Base-by-base conservation (phyloP, 371 early-diverging fungal genomes). In the Mucor lusitanicus region DNA sequence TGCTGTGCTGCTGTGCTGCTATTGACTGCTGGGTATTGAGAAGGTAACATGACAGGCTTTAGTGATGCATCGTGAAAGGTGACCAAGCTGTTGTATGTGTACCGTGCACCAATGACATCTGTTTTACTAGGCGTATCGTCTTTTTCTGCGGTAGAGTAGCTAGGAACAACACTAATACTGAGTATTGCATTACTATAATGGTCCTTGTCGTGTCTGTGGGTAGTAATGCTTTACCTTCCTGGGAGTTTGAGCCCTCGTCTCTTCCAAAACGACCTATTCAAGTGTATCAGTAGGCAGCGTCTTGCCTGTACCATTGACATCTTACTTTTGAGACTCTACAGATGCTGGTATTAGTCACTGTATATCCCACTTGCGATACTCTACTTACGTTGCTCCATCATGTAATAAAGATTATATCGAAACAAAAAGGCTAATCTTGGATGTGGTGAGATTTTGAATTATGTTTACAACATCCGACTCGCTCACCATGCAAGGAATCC, bases 201-300 rank as follows among this genome's bases (percentile, higher is more conserved):
- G 54, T 54, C 59, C 57, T 54, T 56, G 28, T 19, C 56, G n/a
- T 4, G 15, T 48, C 62, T 44, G 6, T 25, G 11, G 8, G 58
- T 37, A 40, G n/a, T 12, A 28, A 19, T n/a, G 27, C 17, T 27
- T 56, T 79, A 83, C 84, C 84, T 78, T 71, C 81, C 84, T 61
- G 84, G 84, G 27, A 81, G 46, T 61, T 79, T 78, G 30, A 75
- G 59, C 9, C 81, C 79, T 58, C 67, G 75, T 35, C 78, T 65
- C 66, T 78, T 72, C 84, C 84, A 83, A 77, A 83, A 83, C 7
- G 81, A 77, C 56, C 83, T 83, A 64, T 54, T 12, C 23, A 40
- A 28, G 32, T 19, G 23, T 23, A 33, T 35, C 3, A 62, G 35
- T n/a, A 17, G 15, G 35, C 15, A 54, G 17, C 15, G 30, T 54